Evolutionary conservation across 345 rosid species (phyloP).

Genomic region (Viola odorata): DNA sequence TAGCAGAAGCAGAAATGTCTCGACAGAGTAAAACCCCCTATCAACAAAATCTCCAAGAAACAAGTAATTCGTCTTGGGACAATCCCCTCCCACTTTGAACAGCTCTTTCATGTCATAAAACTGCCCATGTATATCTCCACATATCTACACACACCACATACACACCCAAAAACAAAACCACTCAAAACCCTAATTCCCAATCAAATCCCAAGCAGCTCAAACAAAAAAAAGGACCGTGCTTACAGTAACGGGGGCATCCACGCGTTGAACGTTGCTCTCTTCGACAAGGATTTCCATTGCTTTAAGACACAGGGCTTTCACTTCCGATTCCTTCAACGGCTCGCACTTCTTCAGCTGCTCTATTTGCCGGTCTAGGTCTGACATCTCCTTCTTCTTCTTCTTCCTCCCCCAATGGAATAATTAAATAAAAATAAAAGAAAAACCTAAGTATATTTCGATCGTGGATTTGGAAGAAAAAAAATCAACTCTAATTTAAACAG

Average conservation of each 20-base stretch:
- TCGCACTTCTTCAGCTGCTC: slow-evolving; percentile 96
- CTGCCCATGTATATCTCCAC: slow-evolving; percentile 98
- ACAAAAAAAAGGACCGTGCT: background rate
- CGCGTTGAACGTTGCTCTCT: slow-evolving; percentile 96
- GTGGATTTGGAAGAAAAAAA: no score
- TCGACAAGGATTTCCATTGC: slow-evolving; percentile 96
- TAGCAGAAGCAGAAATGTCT: slow-evolving; percentile 86
- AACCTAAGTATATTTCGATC: no score
- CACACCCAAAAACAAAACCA: slow-evolving; percentile 2
- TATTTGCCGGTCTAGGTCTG: slow-evolving; percentile 92
- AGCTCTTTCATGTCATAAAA: slow-evolving; percentile 98
- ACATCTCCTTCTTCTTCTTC: slow-evolving; percentile 41
- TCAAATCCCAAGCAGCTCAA: background rate
- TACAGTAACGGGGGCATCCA: slow-evolving; percentile 97
- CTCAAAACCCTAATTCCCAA: background rate
- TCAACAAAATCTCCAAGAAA: slow-evolving; percentile 99
- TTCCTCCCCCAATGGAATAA: background rate
- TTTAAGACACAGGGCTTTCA: slow-evolving; percentile 88
- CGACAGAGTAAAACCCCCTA: slow-evolving; percentile 93
- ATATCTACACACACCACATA: slow-evolving; percentile 41
- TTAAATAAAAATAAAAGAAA: no score
- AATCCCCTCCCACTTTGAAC: slow-evolving; percentile 91
- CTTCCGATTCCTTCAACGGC: slow-evolving; percentile 91
- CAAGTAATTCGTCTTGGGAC: slow-evolving; percentile 92
- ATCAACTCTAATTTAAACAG: no score